phyloP scores from a whole-genome alignment of 371 early-diverging fungal genomes.

The Mucor irregularis region DNA sequence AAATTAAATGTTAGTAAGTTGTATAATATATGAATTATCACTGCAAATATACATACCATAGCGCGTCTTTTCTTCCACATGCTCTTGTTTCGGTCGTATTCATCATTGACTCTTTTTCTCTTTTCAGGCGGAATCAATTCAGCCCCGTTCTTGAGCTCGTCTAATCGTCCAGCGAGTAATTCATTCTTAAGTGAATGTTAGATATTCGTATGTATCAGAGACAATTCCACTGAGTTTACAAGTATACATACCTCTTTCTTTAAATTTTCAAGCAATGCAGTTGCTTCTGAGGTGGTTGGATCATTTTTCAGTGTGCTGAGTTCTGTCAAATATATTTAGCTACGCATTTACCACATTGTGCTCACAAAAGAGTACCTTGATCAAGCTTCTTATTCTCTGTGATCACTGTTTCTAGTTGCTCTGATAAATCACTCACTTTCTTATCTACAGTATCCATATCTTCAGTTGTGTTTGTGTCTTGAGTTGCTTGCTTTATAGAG shows the following conservation, averaged over 20 bases:
- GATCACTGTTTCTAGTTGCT: background rate
- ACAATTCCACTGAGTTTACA: no score
- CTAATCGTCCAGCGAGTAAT: constrained; percentile 1
- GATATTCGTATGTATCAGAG: background rate
- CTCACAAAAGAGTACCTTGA: no score
- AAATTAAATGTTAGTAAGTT: background rate
- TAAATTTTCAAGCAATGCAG: constrained; percentile 1
- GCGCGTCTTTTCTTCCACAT: constrained; percentile 23
- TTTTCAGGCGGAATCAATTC: constrained; percentile 20
- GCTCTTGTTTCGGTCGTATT: constrained; percentile 4
- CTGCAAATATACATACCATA: constrained; percentile 18
- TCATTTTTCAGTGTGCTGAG: constrained; percentile 3
- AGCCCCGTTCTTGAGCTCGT: background rate
- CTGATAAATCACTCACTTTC: background rate
- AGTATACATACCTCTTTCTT: constrained; percentile 3
- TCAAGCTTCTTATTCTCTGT: constrained; percentile 8
- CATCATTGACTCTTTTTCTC: constrained; percentile 12
- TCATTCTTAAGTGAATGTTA: constrained; percentile 3
- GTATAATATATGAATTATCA: background rate
- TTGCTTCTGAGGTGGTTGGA: constrained; percentile 15
- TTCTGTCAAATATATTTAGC: background rate
- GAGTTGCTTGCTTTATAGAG: constrained; percentile 9
- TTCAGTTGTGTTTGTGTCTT: background rate
- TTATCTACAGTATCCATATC: background rate
- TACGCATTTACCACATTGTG: no score